These are phyloP conservation scores for Cyberlindnera xylosilytica DNA, from an alignment of 805 yeast genomes.

Conservation along the genomic window DNA sequence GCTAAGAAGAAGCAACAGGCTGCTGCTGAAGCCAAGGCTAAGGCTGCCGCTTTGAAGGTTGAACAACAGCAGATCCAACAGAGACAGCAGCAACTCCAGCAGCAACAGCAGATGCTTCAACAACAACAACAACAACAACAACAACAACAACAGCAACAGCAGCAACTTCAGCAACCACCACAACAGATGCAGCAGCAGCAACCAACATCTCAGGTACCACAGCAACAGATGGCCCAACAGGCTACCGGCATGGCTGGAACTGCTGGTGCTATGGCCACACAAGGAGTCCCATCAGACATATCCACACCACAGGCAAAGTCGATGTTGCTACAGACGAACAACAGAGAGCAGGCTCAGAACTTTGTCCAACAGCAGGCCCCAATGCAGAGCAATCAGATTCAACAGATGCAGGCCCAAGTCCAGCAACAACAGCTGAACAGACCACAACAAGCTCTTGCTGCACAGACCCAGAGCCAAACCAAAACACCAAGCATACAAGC, in stretches of 20 bases:
- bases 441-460: slow-evolving; percentile 1
- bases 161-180: background rate
- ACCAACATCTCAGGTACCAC: slow-evolving; percentile 4
- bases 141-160: slow-evolving; percentile 15
- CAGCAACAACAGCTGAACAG: slow-evolving; percentile 4
- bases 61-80: slow-evolving; percentile 49
- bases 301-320: too few relatives aligned
- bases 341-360: too few relatives aligned
- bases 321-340: too few relatives aligned
- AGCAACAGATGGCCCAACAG: slow-evolving; percentile 1
- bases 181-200: background rate
- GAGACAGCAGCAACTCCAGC: slow-evolving; percentile 29
- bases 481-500: slow-evolving; percentile 28
- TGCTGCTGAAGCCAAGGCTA: slow-evolving; percentile 56
- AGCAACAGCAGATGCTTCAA: slow-evolving; percentile 21
- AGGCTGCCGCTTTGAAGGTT: slow-evolving; percentile 49
- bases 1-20: slow-evolving; percentile 66
- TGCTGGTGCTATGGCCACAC: too few relatives aligned
- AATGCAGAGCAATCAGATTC: too few relatives aligned
- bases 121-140: slow-evolving; percentile 6
- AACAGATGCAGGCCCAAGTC: slow-evolving; percentile 1
- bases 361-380: too few relatives aligned
- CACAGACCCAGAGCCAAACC: slow-evolving; percentile 3
- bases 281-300: too few relatives aligned
- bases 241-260: too few relatives aligned